Base-by-base conservation (phyloP, 2,329 filamentous ascomycete genomes). In the Ceratocystis colombiana region DNA sequence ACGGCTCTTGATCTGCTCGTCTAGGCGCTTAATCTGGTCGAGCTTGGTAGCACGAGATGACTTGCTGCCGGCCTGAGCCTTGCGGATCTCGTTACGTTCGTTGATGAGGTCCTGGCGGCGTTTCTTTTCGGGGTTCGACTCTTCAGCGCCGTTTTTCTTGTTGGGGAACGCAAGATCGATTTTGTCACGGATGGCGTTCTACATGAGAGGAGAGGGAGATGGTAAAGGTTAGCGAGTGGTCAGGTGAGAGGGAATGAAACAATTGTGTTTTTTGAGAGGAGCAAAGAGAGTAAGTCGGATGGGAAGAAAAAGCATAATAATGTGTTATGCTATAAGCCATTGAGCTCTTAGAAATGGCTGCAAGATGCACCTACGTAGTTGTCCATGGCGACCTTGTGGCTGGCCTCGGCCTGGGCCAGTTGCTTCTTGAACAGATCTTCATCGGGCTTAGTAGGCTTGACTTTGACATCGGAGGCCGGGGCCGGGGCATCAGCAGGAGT, bases 1-100 rank as follows among this genome's bases (percentile, higher is more conserved):
- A 70, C 89, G 87, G 72, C 86, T 85, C 79, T 93, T 93, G 73
- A 99, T 81, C 75, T 91, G 88, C 74, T 92, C 88, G 72, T 97
- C 92, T 68, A 96, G 85, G 71, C 87, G 86, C 83, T 94, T 96
- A 79, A 96, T 89, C 79, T 95, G 90, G 73, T 96, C 92, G 72
- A 90, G 83, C 76, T 92, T 87, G 73, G 83, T 82, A 71, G 82
- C 84, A 66, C 92, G 88, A 65, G 88, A 86, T 68, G 86, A 84
- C 82, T 99, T 99, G 80, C 90, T 89, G 68, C 85, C 87, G 71
- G 87, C 87, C 79, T 97, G 94, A 79, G 94, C 88, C 76, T 87
- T 83, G 69, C 89, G 88, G 76, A 99, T 96, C 71, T 88, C 83
- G 74, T 87, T 88, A 72, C 91, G 83, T 78, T 97, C 85, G 65